Conservation (phyloP, 2,329 filamentous ascomycete species). For the Ophiostoma quercus region DNA sequence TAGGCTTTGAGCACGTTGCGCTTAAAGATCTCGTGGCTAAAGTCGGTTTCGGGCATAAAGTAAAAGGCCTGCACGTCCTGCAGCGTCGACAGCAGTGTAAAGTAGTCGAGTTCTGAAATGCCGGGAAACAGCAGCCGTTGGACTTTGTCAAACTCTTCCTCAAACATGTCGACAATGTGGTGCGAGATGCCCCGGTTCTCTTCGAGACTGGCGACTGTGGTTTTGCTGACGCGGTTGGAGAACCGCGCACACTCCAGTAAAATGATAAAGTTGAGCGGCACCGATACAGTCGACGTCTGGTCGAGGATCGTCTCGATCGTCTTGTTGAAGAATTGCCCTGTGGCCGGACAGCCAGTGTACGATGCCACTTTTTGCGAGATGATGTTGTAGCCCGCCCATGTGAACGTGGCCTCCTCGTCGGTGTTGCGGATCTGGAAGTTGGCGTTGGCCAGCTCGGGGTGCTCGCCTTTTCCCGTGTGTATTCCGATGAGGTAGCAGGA, state of each 20-base stretch:
- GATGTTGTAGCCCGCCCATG: constrained; percentile 51
- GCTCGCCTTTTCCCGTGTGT: constrained; percentile 48
- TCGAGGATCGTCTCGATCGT: constrained; percentile 44
- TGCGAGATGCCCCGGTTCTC: constrained; percentile 44
- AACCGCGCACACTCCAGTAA: constrained; percentile 49
- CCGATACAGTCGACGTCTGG: constrained; percentile 37
- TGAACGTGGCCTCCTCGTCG: constrained; percentile 49
- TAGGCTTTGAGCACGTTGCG: constrained; percentile 45
- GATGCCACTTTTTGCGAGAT: constrained; percentile 45
- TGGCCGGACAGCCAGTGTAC: constrained; percentile 44
- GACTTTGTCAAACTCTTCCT: constrained; percentile 49
- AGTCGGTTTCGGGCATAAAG: constrained; percentile 42
- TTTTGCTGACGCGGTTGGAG: constrained; percentile 45
- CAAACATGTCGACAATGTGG: constrained; percentile 44
- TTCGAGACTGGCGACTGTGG: constrained; percentile 45
- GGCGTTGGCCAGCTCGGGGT: constrained; percentile 45
- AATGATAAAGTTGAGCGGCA: constrained; percentile 44
- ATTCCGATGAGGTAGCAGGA: constrained; percentile 46
- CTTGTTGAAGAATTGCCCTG: constrained; percentile 44
- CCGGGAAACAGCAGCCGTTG: constrained; percentile 43
- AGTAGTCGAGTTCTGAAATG: constrained; percentile 46
- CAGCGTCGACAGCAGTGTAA: constrained; percentile 45
- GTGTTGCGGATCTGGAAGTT: constrained; percentile 42
- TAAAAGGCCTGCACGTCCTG: constrained; percentile 53
- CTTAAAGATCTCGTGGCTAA: constrained; percentile 38